Conservation (phyloP, 176 grass and related monocot species). For the Themeda triandra region DNA sequence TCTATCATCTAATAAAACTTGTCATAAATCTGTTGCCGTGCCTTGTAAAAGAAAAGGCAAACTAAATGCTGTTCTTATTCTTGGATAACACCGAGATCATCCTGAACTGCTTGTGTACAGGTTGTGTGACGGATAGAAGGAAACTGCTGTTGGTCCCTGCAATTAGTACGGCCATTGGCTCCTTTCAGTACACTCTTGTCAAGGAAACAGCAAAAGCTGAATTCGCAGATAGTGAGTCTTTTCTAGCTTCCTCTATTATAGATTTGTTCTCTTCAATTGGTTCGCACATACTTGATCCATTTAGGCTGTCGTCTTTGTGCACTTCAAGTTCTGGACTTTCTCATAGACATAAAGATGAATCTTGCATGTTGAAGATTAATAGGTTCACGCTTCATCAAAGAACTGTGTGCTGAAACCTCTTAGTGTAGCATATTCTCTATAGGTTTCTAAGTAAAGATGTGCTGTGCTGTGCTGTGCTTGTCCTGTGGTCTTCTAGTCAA, state of each 20-base stretch:
- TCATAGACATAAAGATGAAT: neutral
- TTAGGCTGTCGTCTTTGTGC: neutral
- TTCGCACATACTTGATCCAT: neutral
- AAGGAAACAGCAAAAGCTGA: constrained; percentile 51
- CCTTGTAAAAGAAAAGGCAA: neutral
- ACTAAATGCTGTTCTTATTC: neutral
- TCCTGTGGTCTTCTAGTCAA: neutral
- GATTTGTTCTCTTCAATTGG: neutral
- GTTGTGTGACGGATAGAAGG: constrained; percentile 45
- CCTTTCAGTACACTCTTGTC: constrained; percentile 41
- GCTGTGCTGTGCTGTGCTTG: neutral
- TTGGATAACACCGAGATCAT: neutral
- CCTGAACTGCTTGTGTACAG: constrained; percentile 36
- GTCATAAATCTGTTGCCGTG: neutral
- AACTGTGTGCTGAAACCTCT: neutral
- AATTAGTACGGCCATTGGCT: constrained; percentile 42
- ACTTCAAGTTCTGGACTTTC: neutral
- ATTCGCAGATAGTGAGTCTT: constrained; percentile 84
- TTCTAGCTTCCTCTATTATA: neutral
- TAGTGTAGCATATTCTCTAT: neutral
- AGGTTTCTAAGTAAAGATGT: neutral
- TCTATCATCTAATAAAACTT: neutral
- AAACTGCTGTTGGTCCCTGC: constrained; percentile 58
- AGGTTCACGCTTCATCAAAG: neutral
- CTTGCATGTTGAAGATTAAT: neutral